phyloP scores from a whole-genome alignment of 2,329 filamentous ascomycete genomes.

The Lecanicillium sp. region DNA sequence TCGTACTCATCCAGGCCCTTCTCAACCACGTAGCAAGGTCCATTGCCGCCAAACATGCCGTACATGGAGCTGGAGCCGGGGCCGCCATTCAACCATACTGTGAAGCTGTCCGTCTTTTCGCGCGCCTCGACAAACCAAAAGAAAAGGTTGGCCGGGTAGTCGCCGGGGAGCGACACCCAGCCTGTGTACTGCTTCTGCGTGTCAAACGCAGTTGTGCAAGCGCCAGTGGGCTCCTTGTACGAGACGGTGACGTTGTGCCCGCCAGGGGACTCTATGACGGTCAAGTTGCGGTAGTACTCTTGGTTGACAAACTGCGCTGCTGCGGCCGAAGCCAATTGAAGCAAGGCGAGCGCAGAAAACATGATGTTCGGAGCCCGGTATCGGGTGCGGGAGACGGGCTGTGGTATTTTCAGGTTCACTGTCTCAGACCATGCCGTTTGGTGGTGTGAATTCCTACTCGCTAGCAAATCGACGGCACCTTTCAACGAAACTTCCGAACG shows the following conservation, averaged over 20 bases:
- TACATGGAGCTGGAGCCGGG: slow-evolving; percentile 58
- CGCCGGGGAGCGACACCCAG: slow-evolving; percentile 56
- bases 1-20: slow-evolving; percentile 39
- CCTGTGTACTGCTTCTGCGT: slow-evolving; percentile 63
- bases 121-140: slow-evolving; percentile 44
- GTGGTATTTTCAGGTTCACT: no score
- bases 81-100: slow-evolving; percentile 62
- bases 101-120: slow-evolving; percentile 32
- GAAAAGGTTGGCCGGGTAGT: slow-evolving; percentile 43
- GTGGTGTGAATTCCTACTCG: no score
- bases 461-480: no score
- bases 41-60: slow-evolving; percentile 55
- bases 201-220: slow-evolving; percentile 57
- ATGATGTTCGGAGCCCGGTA: no score
- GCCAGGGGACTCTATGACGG: slow-evolving; percentile 53
- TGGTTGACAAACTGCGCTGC: slow-evolving; percentile 26
- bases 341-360: slow-evolving; percentile 9
- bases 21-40: slow-evolving; percentile 44
- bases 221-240: slow-evolving; percentile 55
- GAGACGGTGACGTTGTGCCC: slow-evolving; percentile 57
- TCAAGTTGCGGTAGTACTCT: slow-evolving; percentile 33
- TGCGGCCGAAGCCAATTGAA: slow-evolving; percentile 12
- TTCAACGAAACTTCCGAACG: no score
- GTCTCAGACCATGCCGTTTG: no score
- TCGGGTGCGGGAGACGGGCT: no score